Evolutionary conservation across 495 filamentous ascomycete genomes (phyloP).

Genomic region (Usnea hakonensis): DNA sequence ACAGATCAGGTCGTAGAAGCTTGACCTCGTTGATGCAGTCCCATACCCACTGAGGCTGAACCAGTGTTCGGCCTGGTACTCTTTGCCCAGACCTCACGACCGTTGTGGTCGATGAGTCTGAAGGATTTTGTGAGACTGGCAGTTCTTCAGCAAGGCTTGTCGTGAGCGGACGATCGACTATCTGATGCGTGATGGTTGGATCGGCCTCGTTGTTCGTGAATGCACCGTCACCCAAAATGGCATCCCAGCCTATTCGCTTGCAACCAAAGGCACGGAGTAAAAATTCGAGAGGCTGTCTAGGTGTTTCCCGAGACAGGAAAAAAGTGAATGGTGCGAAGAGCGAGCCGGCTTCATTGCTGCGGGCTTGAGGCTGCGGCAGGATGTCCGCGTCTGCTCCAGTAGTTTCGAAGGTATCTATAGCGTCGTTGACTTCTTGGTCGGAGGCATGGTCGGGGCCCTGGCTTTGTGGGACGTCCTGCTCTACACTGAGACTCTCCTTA

Average conservation of each 20-base stretch:
- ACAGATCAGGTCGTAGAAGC: slow-evolving; percentile 77
- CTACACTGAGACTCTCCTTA: slow-evolving; percentile 31
- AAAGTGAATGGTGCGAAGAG: slow-evolving; percentile 84
- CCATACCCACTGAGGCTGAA: slow-evolving; percentile 99
- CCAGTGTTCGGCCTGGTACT: slow-evolving; percentile 79
- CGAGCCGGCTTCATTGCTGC: slow-evolving; percentile 44
- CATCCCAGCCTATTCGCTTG: slow-evolving; percentile 92
- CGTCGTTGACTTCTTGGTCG: slow-evolving; percentile 45
- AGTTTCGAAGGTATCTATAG: slow-evolving; percentile 83
- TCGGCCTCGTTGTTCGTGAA: slow-evolving; percentile 85
- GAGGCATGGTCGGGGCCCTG: slow-evolving; percentile 41
- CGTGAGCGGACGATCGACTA: slow-evolving; percentile 74
- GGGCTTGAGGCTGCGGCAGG: slow-evolving; percentile 70
- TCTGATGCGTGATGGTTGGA: slow-evolving; percentile 85
- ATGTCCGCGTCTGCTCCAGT: slow-evolving; percentile 71
- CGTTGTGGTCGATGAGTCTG: slow-evolving; percentile 55
- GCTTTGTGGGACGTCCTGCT: slow-evolving; percentile 33
- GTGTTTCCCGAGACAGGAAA: slow-evolving; percentile 89
- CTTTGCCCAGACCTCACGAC: slow-evolving; percentile 51
- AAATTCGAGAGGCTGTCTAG: slow-evolving; percentile 84
- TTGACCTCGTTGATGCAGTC: slow-evolving; percentile 87
- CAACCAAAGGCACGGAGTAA: slow-evolving; percentile 91
- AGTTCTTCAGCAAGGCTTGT: neutral
- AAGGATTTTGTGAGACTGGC: neutral
- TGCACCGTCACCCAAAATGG: slow-evolving; percentile 78